Evolutionary conservation across 2,329 filamentous ascomycete genomes (phyloP), one percentile per base, ranked within the genome.

Genomic region (Penicillium sp.): DNA sequence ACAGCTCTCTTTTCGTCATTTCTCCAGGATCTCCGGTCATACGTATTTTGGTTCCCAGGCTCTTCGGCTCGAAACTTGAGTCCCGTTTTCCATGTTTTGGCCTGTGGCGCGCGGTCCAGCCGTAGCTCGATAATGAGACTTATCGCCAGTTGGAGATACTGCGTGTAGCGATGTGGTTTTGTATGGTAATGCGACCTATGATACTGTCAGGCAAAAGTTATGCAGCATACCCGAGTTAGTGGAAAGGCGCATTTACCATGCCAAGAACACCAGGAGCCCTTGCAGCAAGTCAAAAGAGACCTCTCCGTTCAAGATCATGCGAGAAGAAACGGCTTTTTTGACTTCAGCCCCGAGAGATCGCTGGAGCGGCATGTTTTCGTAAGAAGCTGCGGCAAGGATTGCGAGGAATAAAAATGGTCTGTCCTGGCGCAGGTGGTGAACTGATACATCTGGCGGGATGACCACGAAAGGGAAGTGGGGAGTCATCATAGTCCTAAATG

Each of bases 1-100:
- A 76, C 66, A 2, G 76, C 75, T 40, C 76, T 68, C 45, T 76
- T 71, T 46, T 76, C 75, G 20, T 77, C 76, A n/a, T 57, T 49
- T 3, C 69, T 66, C 64, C 66, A 69, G 12, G 57, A 53, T 23
- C 42, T 44, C 51, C 47, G 51, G 21, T 30, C 18, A 26, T 40
- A 17, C 3, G 24, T 44, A 10, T 26, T 15, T 10, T 50, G 44
- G 26, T 54, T 23, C 4, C 59, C 32, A 61, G 44, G 37, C 29
- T 44, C 12, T 13, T 63, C 41, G 57, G 64, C n/a, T 10, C 15
- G 20, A 29, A 55, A 55, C 8, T 29, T 18, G 15, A 55, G n/a
- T 12, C 18, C 23, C 44, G 37, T 70, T 57, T 52, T 68, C 66
- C 52, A 68, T 51, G 23, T 65, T 46, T 63, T 61, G 46, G 66